Base-by-base conservation (phyloP, 2,329 filamentous ascomycete species). In the Diaporthe eres region DNA sequence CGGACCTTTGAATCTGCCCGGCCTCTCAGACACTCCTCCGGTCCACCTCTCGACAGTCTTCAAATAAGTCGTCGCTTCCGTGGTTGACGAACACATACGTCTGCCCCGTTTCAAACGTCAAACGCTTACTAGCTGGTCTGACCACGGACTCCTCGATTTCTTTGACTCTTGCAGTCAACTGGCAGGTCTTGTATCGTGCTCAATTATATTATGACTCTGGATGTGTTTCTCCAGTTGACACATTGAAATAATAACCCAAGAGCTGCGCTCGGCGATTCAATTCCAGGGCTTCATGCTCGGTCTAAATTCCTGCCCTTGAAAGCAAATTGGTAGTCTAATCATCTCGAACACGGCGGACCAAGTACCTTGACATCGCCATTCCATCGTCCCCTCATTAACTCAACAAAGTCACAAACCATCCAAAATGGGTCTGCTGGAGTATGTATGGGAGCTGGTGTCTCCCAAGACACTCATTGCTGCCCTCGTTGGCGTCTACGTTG, bases 391-490 rank as follows among this genome's bases (percentile, higher is more conserved):
- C 25, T 55, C 22, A 39, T 22, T 1, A 28, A 13, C 17, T n/a
- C 49, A 19, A 53, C n/a, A 15, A 39, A 28, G 10, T 6, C 42
- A 55, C 42, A 55, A 55, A 3, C 44, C 65, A 17, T 34, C 53
- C 78, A 82, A 42, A 74, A 90, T 90, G 86, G 85, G 90, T 78
- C 82, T 90, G 31, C 81, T 92, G 68, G 90, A 91, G 79, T 79
- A 84, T 47, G 74, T 88, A 42, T 63, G 89, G 77, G 83, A 85
- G 75, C 82, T 86, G 75, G 79, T 87, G 80, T 89, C 89, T 74
- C 78, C 85, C 71, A 85, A 83, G 75, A 81, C 82, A 71, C 77
- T 85, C 25, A 74, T 85, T 63, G 70, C 87, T 42, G 81, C 86
- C 77, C 34, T 86, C 47, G 76, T 85, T 8, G 82, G 82, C 61